Conservation (phyloP, 805 yeast species). For the Maudiozyma serrabonitensis region DNA sequence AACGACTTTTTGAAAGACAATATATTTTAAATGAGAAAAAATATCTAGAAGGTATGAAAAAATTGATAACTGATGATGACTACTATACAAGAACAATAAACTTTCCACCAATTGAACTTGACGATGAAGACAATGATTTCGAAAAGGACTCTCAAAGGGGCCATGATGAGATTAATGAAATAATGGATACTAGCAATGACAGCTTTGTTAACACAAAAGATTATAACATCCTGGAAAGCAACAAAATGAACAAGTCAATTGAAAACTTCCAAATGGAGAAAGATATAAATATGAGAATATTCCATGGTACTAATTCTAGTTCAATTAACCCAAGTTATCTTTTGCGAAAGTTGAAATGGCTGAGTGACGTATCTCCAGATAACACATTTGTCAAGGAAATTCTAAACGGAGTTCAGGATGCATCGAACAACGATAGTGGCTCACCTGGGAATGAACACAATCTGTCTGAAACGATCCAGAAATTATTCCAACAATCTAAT, state of each 20-base stretch:
- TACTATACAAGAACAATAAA: conserved; percentile 62
- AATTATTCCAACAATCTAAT: conserved; percentile 26
- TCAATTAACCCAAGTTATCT: background rate
- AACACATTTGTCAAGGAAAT: background rate
- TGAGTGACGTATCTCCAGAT: background rate
- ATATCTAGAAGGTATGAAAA: conserved; percentile 53
- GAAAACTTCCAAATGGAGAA: background rate
- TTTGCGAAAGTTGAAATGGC: background rate
- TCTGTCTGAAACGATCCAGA: background rate
- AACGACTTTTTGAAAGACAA: conserved; percentile 17
- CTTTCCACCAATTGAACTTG: conserved; percentile 14
- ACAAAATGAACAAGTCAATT: background rate
- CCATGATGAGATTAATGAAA: background rate
- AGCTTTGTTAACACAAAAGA: background rate
- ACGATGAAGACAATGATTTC: conserved; percentile 9
- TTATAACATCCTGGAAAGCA: background rate
- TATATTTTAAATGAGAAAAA: conserved; percentile 50
- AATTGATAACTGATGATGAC: conserved; percentile 50
- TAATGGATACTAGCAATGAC: background rate
- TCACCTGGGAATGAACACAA: background rate
- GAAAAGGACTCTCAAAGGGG: conserved; percentile 12
- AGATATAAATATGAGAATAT: background rate
- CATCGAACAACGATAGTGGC: background rate
- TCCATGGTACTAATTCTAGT: background rate
- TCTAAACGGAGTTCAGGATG: background rate